Percentiles rank a stretch among this genome's conserved stretches.
These are phyloP conservation scores for Phyllosticta paracitricarpa DNA, from an alignment of 2,329 filamentous ascomycete genomes.

Conservation along the genomic window DNA sequence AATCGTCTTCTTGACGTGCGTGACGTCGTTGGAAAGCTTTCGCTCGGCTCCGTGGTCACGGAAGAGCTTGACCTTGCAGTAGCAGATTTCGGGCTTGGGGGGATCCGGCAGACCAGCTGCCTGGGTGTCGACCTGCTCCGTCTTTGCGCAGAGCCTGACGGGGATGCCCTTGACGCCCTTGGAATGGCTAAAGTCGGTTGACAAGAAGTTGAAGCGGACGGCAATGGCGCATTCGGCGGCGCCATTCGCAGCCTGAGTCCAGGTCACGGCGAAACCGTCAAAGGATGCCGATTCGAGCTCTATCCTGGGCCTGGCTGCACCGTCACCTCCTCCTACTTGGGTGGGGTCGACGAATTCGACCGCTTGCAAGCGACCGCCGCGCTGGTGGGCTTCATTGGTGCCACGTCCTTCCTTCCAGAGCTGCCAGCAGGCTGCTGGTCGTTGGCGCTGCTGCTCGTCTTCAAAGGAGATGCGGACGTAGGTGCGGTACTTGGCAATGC, in stretches of 20 bases:
- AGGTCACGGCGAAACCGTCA: conserved; percentile 85
- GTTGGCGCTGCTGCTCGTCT: conserved; percentile 82
- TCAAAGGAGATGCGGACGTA: conserved; percentile 95
- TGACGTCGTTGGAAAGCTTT: conserved; percentile 88
- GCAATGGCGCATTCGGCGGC: conserved; percentile 71
- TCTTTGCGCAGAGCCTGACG: conserved; percentile 86
- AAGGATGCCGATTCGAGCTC: conserved; percentile 61
- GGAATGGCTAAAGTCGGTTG: conserved; percentile 96
- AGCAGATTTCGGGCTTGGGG: conserved; percentile 61
- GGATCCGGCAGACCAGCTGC: conserved; percentile 35
- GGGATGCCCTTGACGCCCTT: conserved; percentile 98
- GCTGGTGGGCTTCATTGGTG: conserved; percentile 89
- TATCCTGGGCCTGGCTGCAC: conserved; percentile 35
- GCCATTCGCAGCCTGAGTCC: conserved; percentile 60
- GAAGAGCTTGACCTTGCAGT: conserved; percentile 95
- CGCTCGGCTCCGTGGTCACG: conserved; percentile 91
- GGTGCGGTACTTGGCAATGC: conserved; percentile 69
- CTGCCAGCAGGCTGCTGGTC: conserved; percentile 76
- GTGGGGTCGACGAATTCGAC: conserved; percentile 79
- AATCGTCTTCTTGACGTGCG: conserved; percentile 91
- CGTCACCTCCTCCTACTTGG: conserved; percentile 44
- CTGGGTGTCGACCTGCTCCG: conserved; percentile 48
- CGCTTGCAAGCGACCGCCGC: conserved; percentile 83
- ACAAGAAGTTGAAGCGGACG: conserved; percentile 95
- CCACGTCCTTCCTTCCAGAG: conserved; percentile 94